Evolutionary conservation across 192 early-diverging fungal species (phyloP), one percentile per base, ranked within the genome.

Genomic region (Umbelopsis vinacea): DNA sequence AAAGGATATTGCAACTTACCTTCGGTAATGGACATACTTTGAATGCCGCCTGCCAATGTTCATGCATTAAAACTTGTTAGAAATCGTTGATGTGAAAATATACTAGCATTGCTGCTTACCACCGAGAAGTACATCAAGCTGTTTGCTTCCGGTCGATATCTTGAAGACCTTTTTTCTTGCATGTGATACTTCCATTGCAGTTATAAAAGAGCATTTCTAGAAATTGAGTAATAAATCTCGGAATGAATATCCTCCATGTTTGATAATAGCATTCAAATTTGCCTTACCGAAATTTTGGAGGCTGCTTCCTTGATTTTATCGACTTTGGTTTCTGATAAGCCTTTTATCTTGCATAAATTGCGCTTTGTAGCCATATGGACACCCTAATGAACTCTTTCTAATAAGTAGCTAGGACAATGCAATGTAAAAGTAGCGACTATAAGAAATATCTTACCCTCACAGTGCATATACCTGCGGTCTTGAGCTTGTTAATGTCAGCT

Each of bases 301-400:
- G 91, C 91, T 22, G 90, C 91, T 46, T 94, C 94, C 77, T 93
- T 94, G 74, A 95, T 89, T 74, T 95, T 95, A 40, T 95, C 94
- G 14, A 94, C 88, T 69, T 94, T 95, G 33, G 85, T 84, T 72
- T 95, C 94, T 37, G 91, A 92, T 40, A 95, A 80, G 2, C 94
- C 93, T 77, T 94, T 94, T 80, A 93, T 90, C 38, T 89, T 89
- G 54, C 81, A 79, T 0, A 95, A 74, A 66, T 74, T 84, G 40
- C 86, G 85, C 46, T 80, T 79, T 24, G 90, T 93, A 38, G 84
- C 89, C 91, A 93, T 93, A 81, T 92, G 89, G 7, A 93, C 86
- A 10, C 85, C 90, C 91, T 92, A 67, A 46, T 22, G 43, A 54
- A 21, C 29, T 19, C 22, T 46, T 23, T 22, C 46, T 52, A 8